Conservation (phyloP, 176 grass and related monocot species). For the Oryza glumipatula region DNA sequence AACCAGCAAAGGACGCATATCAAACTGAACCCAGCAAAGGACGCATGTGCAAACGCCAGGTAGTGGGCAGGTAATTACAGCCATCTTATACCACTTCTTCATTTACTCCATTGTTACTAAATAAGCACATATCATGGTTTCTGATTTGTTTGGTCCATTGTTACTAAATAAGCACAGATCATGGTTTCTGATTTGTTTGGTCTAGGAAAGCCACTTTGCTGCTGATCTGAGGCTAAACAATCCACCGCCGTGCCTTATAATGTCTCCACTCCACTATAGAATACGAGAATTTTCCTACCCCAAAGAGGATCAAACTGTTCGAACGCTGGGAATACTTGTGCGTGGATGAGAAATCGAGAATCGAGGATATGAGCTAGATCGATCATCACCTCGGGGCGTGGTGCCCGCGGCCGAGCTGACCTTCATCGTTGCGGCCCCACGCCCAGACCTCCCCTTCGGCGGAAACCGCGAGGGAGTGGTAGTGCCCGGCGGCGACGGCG, state of each 20-base stretch:
- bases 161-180: background rate
- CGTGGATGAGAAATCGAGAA: background rate
- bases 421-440: slow-evolving; percentile 89
- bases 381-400: slow-evolving; percentile 46
- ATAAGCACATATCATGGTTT: background rate
- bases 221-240: background rate
- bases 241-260: background rate
- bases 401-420: slow-evolving; percentile 70
- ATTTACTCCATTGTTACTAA: background rate
- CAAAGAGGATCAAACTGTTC: background rate
- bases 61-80: background rate
- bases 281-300: background rate
- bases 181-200: background rate
- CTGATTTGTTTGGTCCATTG: background rate
- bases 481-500: slow-evolving; percentile 63
- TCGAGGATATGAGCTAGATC: background rate
- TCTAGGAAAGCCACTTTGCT: background rate
- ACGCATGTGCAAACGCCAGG: background rate
- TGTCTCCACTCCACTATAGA: background rate
- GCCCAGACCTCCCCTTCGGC: slow-evolving; percentile 71
- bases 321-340: background rate
- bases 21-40: background rate
- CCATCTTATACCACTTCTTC: background rate
- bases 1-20: background rate
- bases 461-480: slow-evolving; percentile 84